These are phyloP conservation scores for Suhomyces yuchorum DNA, from an alignment of 1,139 yeast species.

Conservation along the genomic window DNA sequence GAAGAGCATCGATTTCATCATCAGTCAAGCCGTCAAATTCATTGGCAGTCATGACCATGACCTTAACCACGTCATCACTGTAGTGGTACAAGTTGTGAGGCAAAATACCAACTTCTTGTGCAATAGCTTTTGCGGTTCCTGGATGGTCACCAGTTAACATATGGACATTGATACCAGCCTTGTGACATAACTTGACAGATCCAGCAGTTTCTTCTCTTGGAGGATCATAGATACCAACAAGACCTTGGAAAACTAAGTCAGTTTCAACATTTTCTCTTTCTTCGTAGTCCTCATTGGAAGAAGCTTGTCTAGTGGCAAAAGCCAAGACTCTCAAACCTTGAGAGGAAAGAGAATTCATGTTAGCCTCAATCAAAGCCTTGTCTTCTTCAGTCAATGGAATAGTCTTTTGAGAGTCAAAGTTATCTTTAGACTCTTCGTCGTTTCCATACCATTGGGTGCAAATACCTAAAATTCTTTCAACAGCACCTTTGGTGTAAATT, in stretches of 20 bases:
- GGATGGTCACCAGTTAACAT: slow-evolving; percentile 60
- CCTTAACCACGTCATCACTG: slow-evolving; percentile 35
- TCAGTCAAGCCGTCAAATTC: slow-evolving; percentile 43
- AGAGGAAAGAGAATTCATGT: slow-evolving; percentile 39
- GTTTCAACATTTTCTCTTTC: slow-evolving; percentile 34
- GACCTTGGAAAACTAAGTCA: slow-evolving; percentile 45
- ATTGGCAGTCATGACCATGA: slow-evolving; percentile 48
- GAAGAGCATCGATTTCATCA: slow-evolving; percentile 33
- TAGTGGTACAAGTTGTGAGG: slow-evolving; percentile 44
- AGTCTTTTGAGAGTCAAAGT: slow-evolving; percentile 20
- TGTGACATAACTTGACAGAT: slow-evolving; percentile 47
- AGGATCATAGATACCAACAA: slow-evolving; percentile 56
- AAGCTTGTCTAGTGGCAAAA: slow-evolving; percentile 33
- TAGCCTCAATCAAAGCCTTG: slow-evolving; percentile 27
- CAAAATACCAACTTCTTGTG: slow-evolving; percentile 53
- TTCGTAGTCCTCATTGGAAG: slow-evolving; percentile 11
- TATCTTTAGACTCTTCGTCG: slow-evolving; percentile 20
- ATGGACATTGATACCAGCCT: slow-evolving; percentile 55
- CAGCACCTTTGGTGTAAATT: slow-evolving; percentile 55
- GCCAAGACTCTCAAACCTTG: slow-evolving; percentile 52
- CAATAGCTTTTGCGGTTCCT: slow-evolving; percentile 54
- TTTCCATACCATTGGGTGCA: slow-evolving; percentile 38
- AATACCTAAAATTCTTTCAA: slow-evolving; percentile 47
- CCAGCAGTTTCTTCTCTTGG: slow-evolving; percentile 53
- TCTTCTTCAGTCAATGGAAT: slow-evolving; percentile 29